phyloP scores from a whole-genome alignment of 148 eudicot genomes.

The Vaccinium darrowii region DNA sequence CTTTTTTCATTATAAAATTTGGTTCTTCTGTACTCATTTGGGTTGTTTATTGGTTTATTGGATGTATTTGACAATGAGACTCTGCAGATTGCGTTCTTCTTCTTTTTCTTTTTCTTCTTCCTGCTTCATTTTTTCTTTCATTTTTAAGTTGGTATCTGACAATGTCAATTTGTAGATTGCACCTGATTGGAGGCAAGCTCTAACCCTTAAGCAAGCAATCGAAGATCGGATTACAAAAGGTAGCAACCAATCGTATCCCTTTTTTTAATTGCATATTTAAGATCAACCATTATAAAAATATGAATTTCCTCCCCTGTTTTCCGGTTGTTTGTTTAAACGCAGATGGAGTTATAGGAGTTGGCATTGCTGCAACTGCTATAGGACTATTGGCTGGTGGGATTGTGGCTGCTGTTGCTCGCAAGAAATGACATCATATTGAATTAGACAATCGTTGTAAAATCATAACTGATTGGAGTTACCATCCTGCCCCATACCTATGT shows the following conservation, averaged over 20 bases:
- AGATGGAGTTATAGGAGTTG: constrained; percentile 48
- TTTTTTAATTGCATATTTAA: background rate
- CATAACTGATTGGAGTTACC: background rate
- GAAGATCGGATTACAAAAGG: constrained; percentile 42
- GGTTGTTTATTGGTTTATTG: background rate
- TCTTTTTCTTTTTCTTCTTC: background rate
- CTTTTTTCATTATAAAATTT: background rate
- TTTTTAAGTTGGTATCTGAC: background rate
- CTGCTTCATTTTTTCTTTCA: background rate
- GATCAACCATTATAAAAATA: background rate
- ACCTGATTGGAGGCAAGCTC: constrained; percentile 48
- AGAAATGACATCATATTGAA: constrained; percentile 17
- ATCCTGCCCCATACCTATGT: background rate
- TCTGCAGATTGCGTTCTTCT: background rate
- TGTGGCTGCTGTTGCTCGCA: constrained; percentile 56
- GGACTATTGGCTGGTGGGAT: constrained; percentile 65
- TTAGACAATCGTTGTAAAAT: background rate
- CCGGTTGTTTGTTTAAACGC: background rate
- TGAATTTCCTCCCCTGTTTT: background rate
- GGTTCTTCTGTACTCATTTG: background rate
- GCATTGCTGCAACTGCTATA: constrained; percentile 58
- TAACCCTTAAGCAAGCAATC: constrained; percentile 30
- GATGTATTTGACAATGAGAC: background rate
- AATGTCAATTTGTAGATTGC: constrained; percentile 30
- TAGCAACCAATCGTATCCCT: background rate